These are phyloP conservation scores for sorghum (Sorghum bicolor) DNA, from an alignment of 176 grass and related monocot species.

Conservation along the genomic window DNA sequence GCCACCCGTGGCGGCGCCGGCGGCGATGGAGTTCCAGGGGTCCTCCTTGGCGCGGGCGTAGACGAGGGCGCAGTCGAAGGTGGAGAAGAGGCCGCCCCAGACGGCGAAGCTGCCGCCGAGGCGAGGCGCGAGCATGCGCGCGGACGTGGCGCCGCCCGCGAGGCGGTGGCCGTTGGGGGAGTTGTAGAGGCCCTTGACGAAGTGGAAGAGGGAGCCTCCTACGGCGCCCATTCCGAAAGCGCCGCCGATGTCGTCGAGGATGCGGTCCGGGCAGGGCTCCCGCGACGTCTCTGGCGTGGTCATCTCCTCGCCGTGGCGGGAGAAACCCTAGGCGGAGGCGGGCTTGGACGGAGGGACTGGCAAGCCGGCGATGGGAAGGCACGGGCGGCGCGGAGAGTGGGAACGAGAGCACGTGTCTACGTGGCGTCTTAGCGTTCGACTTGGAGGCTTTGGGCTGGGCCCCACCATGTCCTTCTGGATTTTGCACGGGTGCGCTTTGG, in stretches of 20 bases:
- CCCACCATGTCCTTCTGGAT: not conserved
- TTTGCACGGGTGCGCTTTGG: not conserved
- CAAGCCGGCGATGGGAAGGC: not conserved
- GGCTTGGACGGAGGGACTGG: too few species aligned
- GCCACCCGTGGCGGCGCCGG: slow-evolving; percentile 60
- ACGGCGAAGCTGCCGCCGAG: slow-evolving; percentile 60
- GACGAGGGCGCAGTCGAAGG: slow-evolving; percentile 75
- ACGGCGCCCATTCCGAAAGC: slow-evolving; percentile 69
- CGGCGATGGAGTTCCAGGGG: slow-evolving; percentile 81
- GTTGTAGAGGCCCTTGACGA: slow-evolving; percentile 60
- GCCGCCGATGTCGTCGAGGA: slow-evolving; percentile 67
- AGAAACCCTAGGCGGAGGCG: not conserved
- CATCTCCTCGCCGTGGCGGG: not conserved
- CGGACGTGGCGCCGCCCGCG: not conserved
- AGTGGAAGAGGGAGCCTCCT: slow-evolving; percentile 58
- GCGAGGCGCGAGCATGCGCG: slow-evolving; percentile 54
- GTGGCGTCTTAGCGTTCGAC: not conserved
- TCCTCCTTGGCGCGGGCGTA: slow-evolving; percentile 66
- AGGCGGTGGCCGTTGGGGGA: slow-evolving; percentile 68
- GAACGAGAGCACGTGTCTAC: not conserved
- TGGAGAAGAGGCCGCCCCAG: slow-evolving; percentile 71
- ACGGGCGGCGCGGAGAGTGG: not conserved
- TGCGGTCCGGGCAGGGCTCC: slow-evolving; percentile 74
- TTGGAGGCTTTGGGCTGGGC: not conserved
- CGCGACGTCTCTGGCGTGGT: slow-evolving; percentile 37